Percentiles rank a stretch among this genome's conserved stretches.
These are phyloP conservation scores for Exophiala sp. DNA, from an alignment of 2,329 filamentous ascomycete species.

Conservation along the genomic window DNA sequence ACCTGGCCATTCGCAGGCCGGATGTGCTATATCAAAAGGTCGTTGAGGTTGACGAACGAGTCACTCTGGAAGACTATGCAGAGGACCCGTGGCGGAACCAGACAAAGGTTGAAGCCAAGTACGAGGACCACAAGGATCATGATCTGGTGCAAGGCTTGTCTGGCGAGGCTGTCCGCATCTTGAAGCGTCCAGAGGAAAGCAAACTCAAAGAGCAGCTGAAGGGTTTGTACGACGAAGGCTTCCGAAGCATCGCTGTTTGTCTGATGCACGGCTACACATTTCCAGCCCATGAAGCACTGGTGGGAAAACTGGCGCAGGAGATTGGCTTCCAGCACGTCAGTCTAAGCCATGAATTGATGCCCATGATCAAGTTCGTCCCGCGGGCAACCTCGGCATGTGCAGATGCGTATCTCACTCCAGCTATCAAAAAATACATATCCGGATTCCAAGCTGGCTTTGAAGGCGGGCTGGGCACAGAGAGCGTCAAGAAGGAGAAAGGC, in stretches of 20 bases:
- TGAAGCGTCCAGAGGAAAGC: slow-evolving; percentile 55
- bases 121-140: slow-evolving; percentile 36
- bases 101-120: slow-evolving; percentile 51
- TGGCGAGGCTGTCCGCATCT: slow-evolving; percentile 66
- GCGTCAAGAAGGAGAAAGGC: slow-evolving; percentile 61
- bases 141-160: slow-evolving; percentile 62
- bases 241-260: slow-evolving; percentile 79
- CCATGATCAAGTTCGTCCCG: slow-evolving; percentile 78
- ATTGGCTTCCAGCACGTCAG: slow-evolving; percentile 81
- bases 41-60: slow-evolving; percentile 83
- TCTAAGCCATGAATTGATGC: slow-evolving; percentile 74
- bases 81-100: slow-evolving; percentile 68
- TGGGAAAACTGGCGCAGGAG: slow-evolving; percentile 69
- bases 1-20: slow-evolving; percentile 77
- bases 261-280: slow-evolving; percentile 92
- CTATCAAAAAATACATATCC: slow-evolving; percentile 69
- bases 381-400: slow-evolving; percentile 71
- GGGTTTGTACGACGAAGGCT: slow-evolving; percentile 61
- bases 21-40: slow-evolving; percentile 81
- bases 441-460: slow-evolving; percentile 76
- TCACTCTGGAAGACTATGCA: slow-evolving; percentile 86
- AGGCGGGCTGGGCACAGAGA: slow-evolving; percentile 70
- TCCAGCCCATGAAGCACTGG: slow-evolving; percentile 72
- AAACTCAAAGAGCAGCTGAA: slow-evolving; percentile 55
- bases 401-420: slow-evolving; percentile 73